Evolutionary conservation across 768 basidiomycete genomes (phyloP).

Genomic region (Galerina marginata): DNA sequence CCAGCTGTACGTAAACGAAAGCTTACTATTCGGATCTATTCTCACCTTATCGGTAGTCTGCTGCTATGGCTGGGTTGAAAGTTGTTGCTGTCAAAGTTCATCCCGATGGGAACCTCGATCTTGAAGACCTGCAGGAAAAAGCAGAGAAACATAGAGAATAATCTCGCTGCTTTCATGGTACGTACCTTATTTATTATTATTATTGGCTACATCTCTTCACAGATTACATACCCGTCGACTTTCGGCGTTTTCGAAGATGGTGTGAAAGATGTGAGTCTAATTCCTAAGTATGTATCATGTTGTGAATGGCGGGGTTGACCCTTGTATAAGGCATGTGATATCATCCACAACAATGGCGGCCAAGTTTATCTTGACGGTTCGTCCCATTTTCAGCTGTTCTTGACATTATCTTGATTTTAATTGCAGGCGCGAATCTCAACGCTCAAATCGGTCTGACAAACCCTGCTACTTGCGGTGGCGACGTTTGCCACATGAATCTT

Average conservation of each 20-base stretch:
- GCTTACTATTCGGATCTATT: not conserved
- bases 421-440: constrained; percentile 84
- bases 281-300: not conserved
- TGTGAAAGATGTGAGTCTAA: constrained; percentile 64
- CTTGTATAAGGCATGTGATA: constrained; percentile 74
- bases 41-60: constrained; percentile 61
- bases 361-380: constrained; percentile 95
- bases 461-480: constrained; percentile 93
- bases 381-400: constrained; percentile 5
- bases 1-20: constrained; percentile 75
- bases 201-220: not conserved
- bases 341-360: constrained; percentile 93
- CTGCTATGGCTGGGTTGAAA: constrained; percentile 96
- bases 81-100: constrained; percentile 95
- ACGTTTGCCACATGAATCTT: constrained; percentile 97
- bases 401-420: not conserved
- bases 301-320: constrained; percentile 1
- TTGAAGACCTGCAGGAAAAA: constrained; percentile 83
- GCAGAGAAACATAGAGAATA: constrained; percentile 92
- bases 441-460: constrained; percentile 94
- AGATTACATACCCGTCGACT: constrained; percentile 97
- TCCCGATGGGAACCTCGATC: constrained; percentile 86
- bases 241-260: constrained; percentile 98
- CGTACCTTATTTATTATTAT: constrained; percentile 17
- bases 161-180: constrained; percentile 96